Evolutionary conservation across 352 stramenopile species (phyloP).

Genomic region (Globisporangium lucens): DNA sequence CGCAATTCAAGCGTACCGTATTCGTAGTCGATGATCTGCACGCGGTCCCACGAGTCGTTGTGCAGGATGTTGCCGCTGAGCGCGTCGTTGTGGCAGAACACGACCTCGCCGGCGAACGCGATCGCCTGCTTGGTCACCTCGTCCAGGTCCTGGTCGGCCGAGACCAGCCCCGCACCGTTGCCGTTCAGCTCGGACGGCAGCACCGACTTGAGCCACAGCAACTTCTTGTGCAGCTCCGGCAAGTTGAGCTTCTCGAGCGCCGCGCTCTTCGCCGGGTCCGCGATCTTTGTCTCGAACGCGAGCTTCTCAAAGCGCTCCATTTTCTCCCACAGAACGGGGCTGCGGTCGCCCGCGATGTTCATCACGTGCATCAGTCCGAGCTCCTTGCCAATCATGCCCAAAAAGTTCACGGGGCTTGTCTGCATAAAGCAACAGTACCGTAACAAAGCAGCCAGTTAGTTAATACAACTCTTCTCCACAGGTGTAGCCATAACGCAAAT

Average conservation of each 20-base stretch:
- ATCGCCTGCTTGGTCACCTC: slow-evolving; percentile 76
- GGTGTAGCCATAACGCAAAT: not conserved
- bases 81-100: slow-evolving; percentile 94
- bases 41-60: slow-evolving; percentile 69
- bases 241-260: slow-evolving; percentile 66
- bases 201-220: slow-evolving; percentile 82
- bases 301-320: slow-evolving; percentile 79
- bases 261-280: slow-evolving; percentile 55
- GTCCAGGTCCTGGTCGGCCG: slow-evolving; percentile 42
- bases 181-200: slow-evolving; percentile 71
- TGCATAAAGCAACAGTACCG: slow-evolving; percentile 12
- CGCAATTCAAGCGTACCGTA: slow-evolving; percentile 40
- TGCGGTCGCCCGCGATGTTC: slow-evolving; percentile 58
- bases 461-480: slow-evolving; percentile 1
- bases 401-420: slow-evolving; percentile 71
- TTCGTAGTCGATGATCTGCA: slow-evolving; percentile 96
- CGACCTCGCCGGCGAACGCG: slow-evolving; percentile 72
- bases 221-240: slow-evolving; percentile 47
- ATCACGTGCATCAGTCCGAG: slow-evolving; percentile 88
- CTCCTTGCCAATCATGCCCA: slow-evolving; percentile 85
- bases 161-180: slow-evolving; percentile 56
- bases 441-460: not conserved
- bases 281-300: slow-evolving; percentile 54
- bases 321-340: slow-evolving; percentile 77
- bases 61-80: slow-evolving; percentile 87